A percentile compares a stretch with the other conserved stretches of the same genome.
Conservation (phyloP, 2,329 filamentous ascomycete species). For the Cladophialophora exuberans region DNA sequence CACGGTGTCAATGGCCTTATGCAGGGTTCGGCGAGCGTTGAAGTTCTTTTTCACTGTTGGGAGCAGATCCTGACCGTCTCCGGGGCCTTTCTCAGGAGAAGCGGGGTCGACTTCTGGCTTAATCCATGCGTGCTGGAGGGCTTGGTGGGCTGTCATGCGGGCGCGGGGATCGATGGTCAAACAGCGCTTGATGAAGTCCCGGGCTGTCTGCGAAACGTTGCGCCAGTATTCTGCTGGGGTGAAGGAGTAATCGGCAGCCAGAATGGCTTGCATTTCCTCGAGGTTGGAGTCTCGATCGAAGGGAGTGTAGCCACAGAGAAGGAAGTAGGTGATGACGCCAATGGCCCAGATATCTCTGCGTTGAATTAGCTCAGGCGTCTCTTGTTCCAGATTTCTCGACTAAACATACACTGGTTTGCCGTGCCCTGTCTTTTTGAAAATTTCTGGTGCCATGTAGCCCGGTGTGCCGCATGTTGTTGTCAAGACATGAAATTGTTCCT, state of each 20-base stretch:
- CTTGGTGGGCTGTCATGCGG: constrained; percentile 88
- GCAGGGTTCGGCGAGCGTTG: constrained; percentile 66
- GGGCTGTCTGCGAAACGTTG: constrained; percentile 80
- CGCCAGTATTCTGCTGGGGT: constrained; percentile 96
- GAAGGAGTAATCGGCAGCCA: constrained; percentile 95
- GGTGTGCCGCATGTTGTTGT: constrained; percentile 98
- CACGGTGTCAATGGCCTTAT: constrained; percentile 70
- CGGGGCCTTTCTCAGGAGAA: constrained; percentile 37
- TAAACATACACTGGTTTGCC: constrained; percentile 83
- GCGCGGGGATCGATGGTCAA: constrained; percentile 85
- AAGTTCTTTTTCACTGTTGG: constrained; percentile 73
- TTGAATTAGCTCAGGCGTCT: neutral
- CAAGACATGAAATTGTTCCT: constrained; percentile 95
- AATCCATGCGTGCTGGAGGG: constrained; percentile 67
- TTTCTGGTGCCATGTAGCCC: constrained; percentile 98
- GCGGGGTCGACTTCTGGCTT: constrained; percentile 53
- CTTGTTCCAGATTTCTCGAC: neutral
- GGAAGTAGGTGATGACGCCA: constrained; percentile 97
- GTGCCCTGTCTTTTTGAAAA: constrained; percentile 98
- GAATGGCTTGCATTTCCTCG: constrained; percentile 99
- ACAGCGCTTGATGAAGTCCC: constrained; percentile 90
- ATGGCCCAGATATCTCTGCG: constrained; percentile 89
- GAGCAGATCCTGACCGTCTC: constrained; percentile 57
- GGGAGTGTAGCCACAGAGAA: constrained; percentile 95
- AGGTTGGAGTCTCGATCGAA: constrained; percentile 97